A percentile compares a stretch with the other conserved stretches of the same genome.
Conservation (phyloP, 1,284 basidiomycete genomes). For the Meira miltonrushii region DNA sequence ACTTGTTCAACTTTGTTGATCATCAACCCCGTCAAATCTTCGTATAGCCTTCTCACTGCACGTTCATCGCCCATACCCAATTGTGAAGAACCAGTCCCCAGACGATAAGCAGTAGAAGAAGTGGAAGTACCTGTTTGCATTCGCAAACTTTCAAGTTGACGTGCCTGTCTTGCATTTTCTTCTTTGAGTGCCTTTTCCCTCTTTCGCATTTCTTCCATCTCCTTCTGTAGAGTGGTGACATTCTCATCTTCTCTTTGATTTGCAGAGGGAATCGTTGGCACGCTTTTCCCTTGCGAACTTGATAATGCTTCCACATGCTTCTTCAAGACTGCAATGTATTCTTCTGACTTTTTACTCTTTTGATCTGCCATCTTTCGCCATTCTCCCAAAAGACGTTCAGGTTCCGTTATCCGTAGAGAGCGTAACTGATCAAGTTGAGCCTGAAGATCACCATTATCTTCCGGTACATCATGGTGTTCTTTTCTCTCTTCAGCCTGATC, state of each 20-base stretch:
- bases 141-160: background rate
- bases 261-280: background rate
- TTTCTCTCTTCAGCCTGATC: too few relatives aligned
- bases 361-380: slow-evolving; percentile 36
- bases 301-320: slow-evolving; percentile 22
- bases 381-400: slow-evolving; percentile 37
- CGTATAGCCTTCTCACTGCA: slow-evolving; percentile 46
- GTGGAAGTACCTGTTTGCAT: background rate
- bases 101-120: background rate
- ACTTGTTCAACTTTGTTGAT: slow-evolving; percentile 18
- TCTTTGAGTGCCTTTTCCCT: background rate
- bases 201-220: too few relatives aligned
- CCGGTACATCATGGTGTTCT: slow-evolving; percentile 7
- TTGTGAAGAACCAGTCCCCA: background rate
- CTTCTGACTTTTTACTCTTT: slow-evolving; percentile 8
- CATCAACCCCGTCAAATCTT: slow-evolving; percentile 48
- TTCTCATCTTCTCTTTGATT: background rate
- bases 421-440: slow-evolving; percentile 44
- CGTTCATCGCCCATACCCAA: slow-evolving; percentile 23
- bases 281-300: background rate
- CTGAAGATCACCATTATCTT: slow-evolving; percentile 43
- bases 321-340: slow-evolving; percentile 24
- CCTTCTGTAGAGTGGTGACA: too few relatives aligned
- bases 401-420: slow-evolving; percentile 30
- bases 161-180: slow-evolving; percentile 2